Evolutionary conservation across 257 asterid genomes (phyloP).

Genomic region (Solanum peruvianum): DNA sequence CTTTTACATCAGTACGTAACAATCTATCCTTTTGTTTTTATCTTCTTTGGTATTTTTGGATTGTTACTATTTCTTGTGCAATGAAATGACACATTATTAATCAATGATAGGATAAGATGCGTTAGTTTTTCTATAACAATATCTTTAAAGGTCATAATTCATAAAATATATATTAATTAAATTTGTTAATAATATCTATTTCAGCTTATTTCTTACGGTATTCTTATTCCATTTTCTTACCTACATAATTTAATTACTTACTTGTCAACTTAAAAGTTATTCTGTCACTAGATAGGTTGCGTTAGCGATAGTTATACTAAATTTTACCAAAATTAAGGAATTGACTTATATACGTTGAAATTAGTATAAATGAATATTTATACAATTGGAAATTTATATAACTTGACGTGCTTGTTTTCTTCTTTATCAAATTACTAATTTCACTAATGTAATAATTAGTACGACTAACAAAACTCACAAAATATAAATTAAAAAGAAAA

Average conservation of each 20-base stretch:
- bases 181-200: not conserved
- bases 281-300: not conserved
- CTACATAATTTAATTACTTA: too few relatives aligned
- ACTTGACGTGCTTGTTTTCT: not conserved
- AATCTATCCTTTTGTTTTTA: not conserved
- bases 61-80: not conserved
- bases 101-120: not conserved
- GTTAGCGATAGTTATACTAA: not conserved
- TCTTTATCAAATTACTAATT: not conserved
- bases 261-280: not conserved
- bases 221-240: not conserved
- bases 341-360: not conserved
- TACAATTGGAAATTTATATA: not conserved
- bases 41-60: not conserved
- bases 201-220: not conserved
- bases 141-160: not conserved
- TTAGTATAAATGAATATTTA: not conserved
- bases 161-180: not conserved
- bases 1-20: not conserved
- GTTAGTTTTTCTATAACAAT: not conserved
- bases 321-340: not conserved
- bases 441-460: not conserved
- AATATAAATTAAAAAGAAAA: too few relatives aligned
- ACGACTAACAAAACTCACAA: not conserved
- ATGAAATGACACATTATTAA: not conserved